phyloP scores from a whole-genome alignment of 2,329 filamentous ascomycete genomes.

The Fusarium tupiense region DNA sequence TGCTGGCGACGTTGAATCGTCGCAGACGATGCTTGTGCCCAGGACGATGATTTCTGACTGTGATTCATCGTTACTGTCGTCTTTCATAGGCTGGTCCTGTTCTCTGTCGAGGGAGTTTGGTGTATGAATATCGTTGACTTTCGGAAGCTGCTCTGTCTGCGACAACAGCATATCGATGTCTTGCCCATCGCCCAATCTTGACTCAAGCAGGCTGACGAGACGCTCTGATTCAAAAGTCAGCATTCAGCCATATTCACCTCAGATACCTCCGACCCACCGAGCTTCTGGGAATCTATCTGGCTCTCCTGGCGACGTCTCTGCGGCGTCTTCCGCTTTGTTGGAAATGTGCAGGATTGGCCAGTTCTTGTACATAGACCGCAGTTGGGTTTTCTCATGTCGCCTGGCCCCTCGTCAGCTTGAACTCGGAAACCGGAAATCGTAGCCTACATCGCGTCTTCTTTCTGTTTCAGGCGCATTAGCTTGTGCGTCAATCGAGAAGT shows the following conservation, averaged over 20 bases:
- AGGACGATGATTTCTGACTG: neutral
- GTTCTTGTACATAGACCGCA: neutral
- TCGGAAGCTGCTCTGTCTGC: neutral
- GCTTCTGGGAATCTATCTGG: neutral
- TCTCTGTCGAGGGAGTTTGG: neutral
- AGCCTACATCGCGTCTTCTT: neutral
- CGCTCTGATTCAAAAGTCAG: neutral
- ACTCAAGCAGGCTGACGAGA: neutral
- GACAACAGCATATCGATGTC: neutral
- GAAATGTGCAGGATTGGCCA: neutral
- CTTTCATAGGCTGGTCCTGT: neutral
- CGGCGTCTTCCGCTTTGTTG: neutral
- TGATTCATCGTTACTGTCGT: neutral
- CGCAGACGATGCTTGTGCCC: rapidly evolving
- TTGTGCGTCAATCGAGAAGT: neutral
- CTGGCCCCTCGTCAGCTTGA: neutral
- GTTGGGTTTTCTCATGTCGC: neutral
- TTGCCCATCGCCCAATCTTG: neutral
- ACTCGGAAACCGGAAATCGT: rapidly evolving
- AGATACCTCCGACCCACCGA: neutral
- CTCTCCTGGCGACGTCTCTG: neutral
- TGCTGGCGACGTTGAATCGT: neutral
- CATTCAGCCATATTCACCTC: rapidly evolving
- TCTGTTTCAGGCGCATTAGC: neutral
- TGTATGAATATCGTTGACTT: neutral